Conservation (phyloP, 176 grass and related monocot species). For the Avena insularis region DNA sequence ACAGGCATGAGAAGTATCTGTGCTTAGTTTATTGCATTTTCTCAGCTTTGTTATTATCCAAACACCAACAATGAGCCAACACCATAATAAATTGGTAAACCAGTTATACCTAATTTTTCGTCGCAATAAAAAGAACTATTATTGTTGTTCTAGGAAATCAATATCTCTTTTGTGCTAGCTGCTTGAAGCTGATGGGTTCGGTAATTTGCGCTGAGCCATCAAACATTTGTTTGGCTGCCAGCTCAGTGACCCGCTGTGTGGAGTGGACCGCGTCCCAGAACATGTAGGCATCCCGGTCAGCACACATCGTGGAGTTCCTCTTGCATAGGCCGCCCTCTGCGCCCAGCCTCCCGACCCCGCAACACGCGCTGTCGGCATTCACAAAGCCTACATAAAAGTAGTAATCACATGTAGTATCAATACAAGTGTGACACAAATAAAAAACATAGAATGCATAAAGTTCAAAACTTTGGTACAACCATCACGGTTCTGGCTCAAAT, state of each 20-base stretch:
- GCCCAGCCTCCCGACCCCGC: constrained; percentile 40
- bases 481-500: too few relatives aligned
- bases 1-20: too few relatives aligned
- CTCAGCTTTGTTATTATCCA: too few relatives aligned
- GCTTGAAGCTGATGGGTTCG: constrained; percentile 41
- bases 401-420: too few relatives aligned
- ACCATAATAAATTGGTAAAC: too few relatives aligned
- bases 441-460: too few relatives aligned
- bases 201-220: neutral
- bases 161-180: neutral
- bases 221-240: constrained; percentile 21
- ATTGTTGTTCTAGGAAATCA: neutral
- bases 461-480: too few relatives aligned
- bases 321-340: neutral
- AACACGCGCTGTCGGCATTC: constrained; percentile 42
- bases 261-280: constrained; percentile 56
- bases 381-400: constrained; percentile 4
- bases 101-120: too few relatives aligned
- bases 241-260: constrained; percentile 19
- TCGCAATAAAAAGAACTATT: too few relatives aligned
- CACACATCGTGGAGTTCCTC: constrained; percentile 9
- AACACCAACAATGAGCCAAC: too few relatives aligned
- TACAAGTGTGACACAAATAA: neutral
- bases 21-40: too few relatives aligned
- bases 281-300: neutral